Conservation (phyloP, 2,329 filamentous ascomycete species). For the Nemania diffusa region DNA sequence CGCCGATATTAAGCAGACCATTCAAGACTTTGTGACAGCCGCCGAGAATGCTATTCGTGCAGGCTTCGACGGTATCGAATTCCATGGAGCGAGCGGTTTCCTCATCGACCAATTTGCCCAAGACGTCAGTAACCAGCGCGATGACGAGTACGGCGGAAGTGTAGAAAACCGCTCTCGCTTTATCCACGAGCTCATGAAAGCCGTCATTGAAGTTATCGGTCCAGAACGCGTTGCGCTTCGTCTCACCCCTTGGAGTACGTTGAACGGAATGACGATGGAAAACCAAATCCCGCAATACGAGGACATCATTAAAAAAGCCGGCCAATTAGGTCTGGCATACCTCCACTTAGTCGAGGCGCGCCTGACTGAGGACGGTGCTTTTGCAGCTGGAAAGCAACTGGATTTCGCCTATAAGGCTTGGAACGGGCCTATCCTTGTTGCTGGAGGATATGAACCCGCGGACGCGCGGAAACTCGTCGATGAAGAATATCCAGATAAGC, state of each 20-base stretch:
- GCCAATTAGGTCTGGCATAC: conserved; percentile 66
- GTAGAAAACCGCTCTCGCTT: conserved; percentile 51
- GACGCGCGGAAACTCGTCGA: conserved; percentile 47
- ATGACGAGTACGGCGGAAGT: conserved; percentile 43
- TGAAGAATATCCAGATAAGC: conserved; percentile 44
- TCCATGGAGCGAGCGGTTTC: conserved; percentile 63
- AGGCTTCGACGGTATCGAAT: conserved; percentile 70
- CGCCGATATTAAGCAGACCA: conserved; percentile 71
- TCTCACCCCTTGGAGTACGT: conserved; percentile 68
- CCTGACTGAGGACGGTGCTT: conserved; percentile 56
- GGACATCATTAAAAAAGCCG: conserved; percentile 57
- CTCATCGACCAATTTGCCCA: conserved; percentile 66
- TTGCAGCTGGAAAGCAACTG: conserved; percentile 49
- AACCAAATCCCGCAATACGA: conserved; percentile 72
- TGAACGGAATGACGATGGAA: conserved; percentile 71
- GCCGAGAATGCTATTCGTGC: conserved; percentile 66
- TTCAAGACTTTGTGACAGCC: conserved; percentile 66
- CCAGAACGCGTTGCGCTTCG: conserved; percentile 65
- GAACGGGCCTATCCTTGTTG: conserved; percentile 49
- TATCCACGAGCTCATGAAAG: conserved; percentile 60
- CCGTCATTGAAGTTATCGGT: conserved; percentile 56
- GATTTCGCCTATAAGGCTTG: conserved; percentile 52
- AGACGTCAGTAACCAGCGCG: conserved; percentile 40
- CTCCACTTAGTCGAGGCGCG: conserved; percentile 71
- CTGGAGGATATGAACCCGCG: conserved; percentile 48